These are phyloP conservation scores for Carex sylvatica DNA, from an alignment of 202 grass and related monocot species.

Conservation along the genomic window DNA sequence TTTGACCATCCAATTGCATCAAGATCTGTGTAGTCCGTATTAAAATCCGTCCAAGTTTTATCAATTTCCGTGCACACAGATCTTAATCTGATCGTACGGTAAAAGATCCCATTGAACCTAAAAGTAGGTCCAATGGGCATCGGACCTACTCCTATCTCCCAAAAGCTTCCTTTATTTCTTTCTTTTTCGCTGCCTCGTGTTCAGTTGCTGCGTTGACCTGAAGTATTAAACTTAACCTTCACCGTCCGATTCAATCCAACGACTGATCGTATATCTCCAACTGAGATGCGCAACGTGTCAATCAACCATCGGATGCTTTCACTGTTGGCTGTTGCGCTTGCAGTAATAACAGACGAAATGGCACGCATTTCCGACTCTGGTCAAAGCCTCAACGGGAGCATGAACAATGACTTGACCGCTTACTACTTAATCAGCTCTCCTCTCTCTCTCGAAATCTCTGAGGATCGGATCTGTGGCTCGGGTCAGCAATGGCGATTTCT, in stretches of 20 bases:
- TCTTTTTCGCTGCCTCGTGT: neutral
- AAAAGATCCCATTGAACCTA: too few species aligned
- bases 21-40: too few species aligned
- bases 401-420: neutral
- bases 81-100: too few species aligned
- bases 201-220: conserved; percentile 10
- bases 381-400: neutral
- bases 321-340: neutral
- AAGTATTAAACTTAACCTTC: neutral
- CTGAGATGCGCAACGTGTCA: neutral
- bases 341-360: neutral
- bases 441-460: neutral
- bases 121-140: too few species aligned
- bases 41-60: too few species aligned
- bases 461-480: conserved; percentile 5
- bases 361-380: neutral
- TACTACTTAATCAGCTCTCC: neutral
- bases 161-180: too few species aligned
- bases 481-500: conserved; percentile 44
- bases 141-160: too few species aligned
- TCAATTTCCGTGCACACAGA: too few species aligned
- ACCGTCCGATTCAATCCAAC: conserved; percentile 12
- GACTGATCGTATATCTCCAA: neutral
- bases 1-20: too few species aligned
- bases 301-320: neutral